Evolutionary conservation across 2,329 filamentous ascomycete species (phyloP), one percentile per base, ranked within the genome.

Genomic region (Fusarium nisikadoi): DNA sequence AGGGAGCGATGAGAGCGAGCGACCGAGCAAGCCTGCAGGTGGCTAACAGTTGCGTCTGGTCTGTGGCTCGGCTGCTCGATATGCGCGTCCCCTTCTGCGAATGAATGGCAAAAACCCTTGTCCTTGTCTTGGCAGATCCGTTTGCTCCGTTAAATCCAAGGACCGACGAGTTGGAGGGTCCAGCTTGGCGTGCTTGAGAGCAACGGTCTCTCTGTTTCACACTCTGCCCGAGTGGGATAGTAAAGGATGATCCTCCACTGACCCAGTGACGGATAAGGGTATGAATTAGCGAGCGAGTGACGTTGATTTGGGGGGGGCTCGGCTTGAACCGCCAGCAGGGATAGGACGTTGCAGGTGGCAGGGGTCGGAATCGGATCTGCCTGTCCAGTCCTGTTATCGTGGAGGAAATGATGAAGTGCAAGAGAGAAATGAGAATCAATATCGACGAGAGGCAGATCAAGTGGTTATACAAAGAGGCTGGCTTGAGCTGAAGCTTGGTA

Each of bases 301-400:
- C 70, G 70, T 73, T 52, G 70, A 36, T 52, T 43, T 69, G 52
- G 61, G 70, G 70, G n/a, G 69, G 65, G 69, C 66, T 73, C 70
- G 70, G 70, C 56, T 61, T 62, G 60, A 50, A 73, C 70, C 62
- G 62, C 33, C 42, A 45, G 46, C 45, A 46, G 70, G 61, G 69
- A 65, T 54, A 29, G 54, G 56, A 39, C 52, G 35, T 41, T 49
- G 39, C n/a, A 38, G 12, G 38, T 31, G 45, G n/a, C 60, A 65
- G 54, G 55, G 58, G 19, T 56, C 36, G 38, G 33, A 33, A 33
- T 33, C 33, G 33, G 25, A 16, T 27, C 12, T 52, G 29, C 38
- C 27, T 49, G 35, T 39, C 57, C 42, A 39, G 39, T 20, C 20
- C n/a, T 31, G 33, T 33, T 33, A n/a, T 23, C 31, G 42, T 61